phyloP scores from a whole-genome alignment of 352 stramenopile species.

The Pythium coloratum region DNA sequence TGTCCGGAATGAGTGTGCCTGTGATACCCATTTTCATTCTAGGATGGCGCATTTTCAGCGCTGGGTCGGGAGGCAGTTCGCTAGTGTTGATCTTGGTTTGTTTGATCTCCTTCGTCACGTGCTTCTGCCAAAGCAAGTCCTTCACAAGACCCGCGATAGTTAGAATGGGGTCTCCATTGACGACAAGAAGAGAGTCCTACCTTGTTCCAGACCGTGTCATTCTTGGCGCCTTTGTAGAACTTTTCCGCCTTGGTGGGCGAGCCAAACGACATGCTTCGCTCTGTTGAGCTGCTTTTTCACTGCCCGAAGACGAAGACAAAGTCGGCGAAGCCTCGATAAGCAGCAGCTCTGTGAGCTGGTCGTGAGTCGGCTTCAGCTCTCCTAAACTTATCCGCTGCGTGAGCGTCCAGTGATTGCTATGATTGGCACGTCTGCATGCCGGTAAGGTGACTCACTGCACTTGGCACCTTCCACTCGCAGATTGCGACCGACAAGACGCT shows the following conservation, averaged over 20 bases:
- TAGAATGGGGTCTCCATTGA: too few species aligned
- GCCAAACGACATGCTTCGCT: conserved; percentile 30
- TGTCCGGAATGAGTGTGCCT: conserved; percentile 44
- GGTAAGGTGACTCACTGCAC: too few species aligned
- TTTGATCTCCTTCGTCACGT: conserved; percentile 49
- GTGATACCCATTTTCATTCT: conserved; percentile 53
- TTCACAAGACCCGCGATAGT: background rate
- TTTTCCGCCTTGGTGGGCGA: conserved; percentile 41
- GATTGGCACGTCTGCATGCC: background rate
- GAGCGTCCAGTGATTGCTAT: background rate
- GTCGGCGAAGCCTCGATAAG: background rate
- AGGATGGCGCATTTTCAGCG: conserved; percentile 33
- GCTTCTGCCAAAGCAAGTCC: conserved; percentile 52
- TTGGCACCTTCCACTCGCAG: too few species aligned
- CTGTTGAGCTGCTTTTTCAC: background rate
- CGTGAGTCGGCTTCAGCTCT: too few species aligned
- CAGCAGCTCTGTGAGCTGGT: background rate
- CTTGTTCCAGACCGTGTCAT: conserved; percentile 62
- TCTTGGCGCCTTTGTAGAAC: conserved; percentile 57
- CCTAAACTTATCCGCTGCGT: background rate
- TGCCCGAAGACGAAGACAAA: background rate
- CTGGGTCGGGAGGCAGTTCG: conserved; percentile 33
- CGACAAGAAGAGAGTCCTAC: conserved; percentile 1
- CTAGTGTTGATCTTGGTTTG: conserved; percentile 42
- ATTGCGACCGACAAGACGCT: too few species aligned